A percentile compares a stretch with the other conserved stretches of the same genome.
Conservation (phyloP, 1,284 basidiomycete species). For the Porogramme epimiltina region DNA sequence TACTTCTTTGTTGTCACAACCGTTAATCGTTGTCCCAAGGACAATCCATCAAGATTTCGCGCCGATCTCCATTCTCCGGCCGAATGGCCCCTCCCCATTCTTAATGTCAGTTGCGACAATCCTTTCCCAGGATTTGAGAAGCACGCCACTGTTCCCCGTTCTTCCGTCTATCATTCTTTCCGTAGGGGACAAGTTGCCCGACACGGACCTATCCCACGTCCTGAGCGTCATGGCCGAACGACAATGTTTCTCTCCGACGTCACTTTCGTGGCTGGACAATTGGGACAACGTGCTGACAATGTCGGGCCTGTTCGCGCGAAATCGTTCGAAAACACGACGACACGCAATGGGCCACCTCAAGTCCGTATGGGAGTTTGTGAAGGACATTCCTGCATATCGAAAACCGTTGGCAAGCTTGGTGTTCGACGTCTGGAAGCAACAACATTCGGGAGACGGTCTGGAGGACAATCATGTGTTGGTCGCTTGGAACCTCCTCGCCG, state of each 20-base stretch:
- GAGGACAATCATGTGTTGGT: constrained; percentile 43
- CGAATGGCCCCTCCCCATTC: constrained; percentile 55
- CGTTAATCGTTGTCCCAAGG: constrained; percentile 36
- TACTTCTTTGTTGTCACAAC: neutral
- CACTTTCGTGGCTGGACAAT: constrained; percentile 65
- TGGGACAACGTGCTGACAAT: constrained; percentile 63
- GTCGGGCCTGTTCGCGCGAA: constrained; percentile 44
- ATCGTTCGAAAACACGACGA: constrained; percentile 55
- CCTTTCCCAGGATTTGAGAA: constrained; percentile 58
- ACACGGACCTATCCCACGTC: constrained; percentile 61
- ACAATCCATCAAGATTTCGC: constrained; percentile 42
- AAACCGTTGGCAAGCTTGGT: constrained; percentile 61
- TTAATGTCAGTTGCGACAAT: constrained; percentile 60
- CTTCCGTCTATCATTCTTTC: constrained; percentile 64
- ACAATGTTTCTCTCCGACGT: constrained; percentile 67
- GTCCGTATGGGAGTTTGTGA: constrained; percentile 60
- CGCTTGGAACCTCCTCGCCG: constrained; percentile 64
- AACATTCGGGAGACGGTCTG: constrained; percentile 36
- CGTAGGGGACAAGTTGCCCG: constrained; percentile 63
- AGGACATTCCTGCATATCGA: constrained; percentile 68
- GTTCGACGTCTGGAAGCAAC: constrained; percentile 51
- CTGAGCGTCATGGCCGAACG: constrained; percentile 62
- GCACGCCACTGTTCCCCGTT: constrained; percentile 54
- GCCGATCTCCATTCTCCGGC: constrained; percentile 53
- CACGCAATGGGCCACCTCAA: constrained; percentile 58